Conservation (phyloP, 495 filamentous ascomycete genomes). For the Pyrenula massariospora region DNA sequence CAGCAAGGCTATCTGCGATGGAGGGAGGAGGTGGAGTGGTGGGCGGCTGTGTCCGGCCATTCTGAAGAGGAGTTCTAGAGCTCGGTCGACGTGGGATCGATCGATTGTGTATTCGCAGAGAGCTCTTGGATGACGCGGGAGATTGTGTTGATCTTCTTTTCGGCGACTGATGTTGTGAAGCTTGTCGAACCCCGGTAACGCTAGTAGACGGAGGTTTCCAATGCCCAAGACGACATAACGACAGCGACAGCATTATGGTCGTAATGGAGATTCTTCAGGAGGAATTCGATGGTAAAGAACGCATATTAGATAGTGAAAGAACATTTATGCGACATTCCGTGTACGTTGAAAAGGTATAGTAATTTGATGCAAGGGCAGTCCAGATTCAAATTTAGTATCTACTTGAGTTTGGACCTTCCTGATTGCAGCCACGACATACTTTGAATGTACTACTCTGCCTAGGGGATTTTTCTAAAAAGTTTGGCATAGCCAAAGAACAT, state of each 20-base stretch:
- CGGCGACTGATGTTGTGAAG: background rate
- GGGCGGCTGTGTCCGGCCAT: background rate
- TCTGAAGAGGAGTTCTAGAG: background rate
- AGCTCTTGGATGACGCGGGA: background rate
- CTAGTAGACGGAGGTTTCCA: background rate
- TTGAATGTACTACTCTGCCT: no score
- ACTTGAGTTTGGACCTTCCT: no score
- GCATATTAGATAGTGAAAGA: no score
- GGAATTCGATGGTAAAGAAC: no score
- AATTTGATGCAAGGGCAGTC: no score
- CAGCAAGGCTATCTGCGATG: slow-evolving; percentile 1
- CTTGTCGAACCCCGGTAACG: background rate
- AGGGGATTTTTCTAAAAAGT: no score
- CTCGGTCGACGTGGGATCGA: background rate
- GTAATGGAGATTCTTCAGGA: no score
- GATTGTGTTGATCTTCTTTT: background rate
- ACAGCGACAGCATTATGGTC: background rate
- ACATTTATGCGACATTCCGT: no score
- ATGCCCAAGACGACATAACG: background rate
- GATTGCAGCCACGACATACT: no score
- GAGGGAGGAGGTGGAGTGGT: slow-evolving; percentile 5
- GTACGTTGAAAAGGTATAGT: no score
- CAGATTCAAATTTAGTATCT: no score
- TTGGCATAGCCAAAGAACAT: no score
- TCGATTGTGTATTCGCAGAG: background rate